These are phyloP conservation scores for Pharnaceum exiguum DNA, from an alignment of 148 eudicot species.

Conservation along the genomic window DNA sequence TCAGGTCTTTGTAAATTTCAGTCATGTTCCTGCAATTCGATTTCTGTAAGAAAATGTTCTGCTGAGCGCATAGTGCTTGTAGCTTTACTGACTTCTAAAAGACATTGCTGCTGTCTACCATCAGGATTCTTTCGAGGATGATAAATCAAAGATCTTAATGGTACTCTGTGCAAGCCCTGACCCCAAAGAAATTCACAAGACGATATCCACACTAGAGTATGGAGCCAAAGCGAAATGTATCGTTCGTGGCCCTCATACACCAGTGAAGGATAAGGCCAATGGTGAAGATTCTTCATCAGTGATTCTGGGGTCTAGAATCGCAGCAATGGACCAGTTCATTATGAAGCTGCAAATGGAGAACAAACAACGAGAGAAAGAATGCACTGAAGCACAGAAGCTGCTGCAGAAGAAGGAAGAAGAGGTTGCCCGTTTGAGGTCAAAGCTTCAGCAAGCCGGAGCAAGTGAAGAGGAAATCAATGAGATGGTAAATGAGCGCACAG, in stretches of 20 bases:
- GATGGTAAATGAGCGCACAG: slow-evolving; percentile 62
- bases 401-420: slow-evolving; percentile 79
- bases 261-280: slow-evolving; percentile 45
- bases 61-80: neutral
- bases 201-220: slow-evolving; percentile 84
- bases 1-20: neutral
- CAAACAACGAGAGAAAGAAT: slow-evolving; percentile 73
- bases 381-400: slow-evolving; percentile 68
- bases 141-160: slow-evolving; percentile 92
- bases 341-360: slow-evolving; percentile 78
- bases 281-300: slow-evolving; percentile 74
- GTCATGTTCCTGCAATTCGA: neutral
- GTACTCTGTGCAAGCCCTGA: slow-evolving; percentile 93
- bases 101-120: neutral
- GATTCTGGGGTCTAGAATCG: slow-evolving; percentile 66
- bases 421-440: slow-evolving; percentile 54
- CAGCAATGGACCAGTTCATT: slow-evolving; percentile 91
- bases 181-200: slow-evolving; percentile 90
- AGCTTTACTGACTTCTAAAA: neutral
- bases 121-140: slow-evolving; percentile 96
- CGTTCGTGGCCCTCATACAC: slow-evolving; percentile 82
- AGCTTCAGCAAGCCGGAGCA: slow-evolving; percentile 45
- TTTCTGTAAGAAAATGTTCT: neutral
- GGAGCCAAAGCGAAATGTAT: slow-evolving; percentile 99
- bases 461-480: slow-evolving; percentile 75